Percentiles rank a stretch among this genome's conserved stretches.
Evolutionary conservation across 2,329 filamentous ascomycete species (phyloP).

Genomic region (Fonsecaea pedrosoi): DNA sequence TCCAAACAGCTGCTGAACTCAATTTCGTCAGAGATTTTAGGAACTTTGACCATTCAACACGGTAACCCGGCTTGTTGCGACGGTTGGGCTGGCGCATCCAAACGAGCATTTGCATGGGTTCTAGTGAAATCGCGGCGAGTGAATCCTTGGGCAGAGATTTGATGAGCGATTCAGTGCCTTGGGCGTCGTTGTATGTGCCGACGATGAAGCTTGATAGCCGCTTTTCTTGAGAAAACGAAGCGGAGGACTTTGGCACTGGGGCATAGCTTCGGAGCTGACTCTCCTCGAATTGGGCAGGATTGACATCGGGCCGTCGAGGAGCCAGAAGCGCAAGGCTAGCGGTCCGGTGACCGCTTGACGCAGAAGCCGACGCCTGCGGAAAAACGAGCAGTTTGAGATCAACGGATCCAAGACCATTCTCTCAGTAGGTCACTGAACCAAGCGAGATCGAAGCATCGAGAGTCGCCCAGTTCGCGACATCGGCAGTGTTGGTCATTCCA

Average conservation of each 20-base stretch:
- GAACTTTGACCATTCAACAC: constrained; percentile 65
- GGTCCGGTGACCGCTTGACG: too few relatives aligned
- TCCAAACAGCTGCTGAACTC: too few relatives aligned
- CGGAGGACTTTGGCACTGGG: too few relatives aligned
- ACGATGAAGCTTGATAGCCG: constrained; percentile 56
- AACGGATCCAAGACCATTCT: too few relatives aligned
- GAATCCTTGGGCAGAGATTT: constrained; percentile 46
- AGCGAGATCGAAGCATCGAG: constrained; percentile 57
- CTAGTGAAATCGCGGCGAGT: constrained; percentile 69
- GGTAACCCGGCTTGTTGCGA: constrained; percentile 65
- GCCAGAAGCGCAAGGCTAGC: too few relatives aligned
- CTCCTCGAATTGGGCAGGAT: too few relatives aligned
- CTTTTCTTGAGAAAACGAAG: too few relatives aligned
- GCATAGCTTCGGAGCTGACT: too few relatives aligned
- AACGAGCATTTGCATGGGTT: constrained; percentile 67
- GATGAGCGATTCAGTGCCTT: constrained; percentile 55
- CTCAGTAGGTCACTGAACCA: constrained; percentile 17
- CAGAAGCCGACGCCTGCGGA: too few relatives aligned
- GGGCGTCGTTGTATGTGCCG: constrained; percentile 67
- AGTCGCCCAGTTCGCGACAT: constrained; percentile 55
- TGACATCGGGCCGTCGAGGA: too few relatives aligned
- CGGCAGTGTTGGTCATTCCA: constrained; percentile 53
- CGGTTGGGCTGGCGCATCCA: constrained; percentile 67
- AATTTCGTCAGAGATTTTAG: too few relatives aligned
- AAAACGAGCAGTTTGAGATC: too few relatives aligned